Percentiles rank a stretch among this genome's conserved stretches.
phyloP scores from a whole-genome alignment of 192 early-diverging fungal genomes.

The Martensiomyces pterosporus region DNA sequence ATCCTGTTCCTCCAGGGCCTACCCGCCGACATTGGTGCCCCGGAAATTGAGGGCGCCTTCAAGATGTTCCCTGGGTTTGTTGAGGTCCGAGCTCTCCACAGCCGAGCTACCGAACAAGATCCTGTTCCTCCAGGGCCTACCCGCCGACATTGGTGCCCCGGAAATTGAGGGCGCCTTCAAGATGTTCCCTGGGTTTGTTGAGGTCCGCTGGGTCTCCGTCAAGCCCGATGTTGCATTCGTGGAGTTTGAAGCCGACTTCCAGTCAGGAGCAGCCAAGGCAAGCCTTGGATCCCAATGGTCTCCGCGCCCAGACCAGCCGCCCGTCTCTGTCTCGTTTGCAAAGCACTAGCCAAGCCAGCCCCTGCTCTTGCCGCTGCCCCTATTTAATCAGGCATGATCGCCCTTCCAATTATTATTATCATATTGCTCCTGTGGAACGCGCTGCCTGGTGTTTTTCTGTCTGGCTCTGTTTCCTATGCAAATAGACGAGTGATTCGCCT shows the following conservation, averaged over 20 bases:
- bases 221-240: conserved; percentile 95
- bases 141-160: conserved; percentile 61
- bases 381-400: too few species aligned
- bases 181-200: conserved; percentile 82
- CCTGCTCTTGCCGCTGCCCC: too few species aligned
- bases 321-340: conserved; percentile 34
- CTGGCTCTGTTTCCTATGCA: background rate
- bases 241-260: conserved; percentile 85
- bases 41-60: conserved; percentile 61
- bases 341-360: too few species aligned
- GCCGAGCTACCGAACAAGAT: conserved; percentile 87
- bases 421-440: too few species aligned
- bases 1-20: conserved; percentile 93
- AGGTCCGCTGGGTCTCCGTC: conserved; percentile 90
- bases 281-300: conserved; percentile 46
- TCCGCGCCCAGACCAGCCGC: conserved; percentile 5
- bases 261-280: conserved; percentile 74
- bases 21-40: conserved; percentile 64
- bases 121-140: conserved; percentile 88
- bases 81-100: conserved; percentile 88
- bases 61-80: conserved; percentile 77
- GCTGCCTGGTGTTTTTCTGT: conserved; percentile 1
- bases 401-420: too few species aligned
- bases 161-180: conserved; percentile 60
- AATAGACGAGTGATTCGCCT: background rate